These are phyloP conservation scores for Collybiopsis confluens DNA, from an alignment of 768 basidiomycete genomes.

Conservation along the genomic window DNA sequence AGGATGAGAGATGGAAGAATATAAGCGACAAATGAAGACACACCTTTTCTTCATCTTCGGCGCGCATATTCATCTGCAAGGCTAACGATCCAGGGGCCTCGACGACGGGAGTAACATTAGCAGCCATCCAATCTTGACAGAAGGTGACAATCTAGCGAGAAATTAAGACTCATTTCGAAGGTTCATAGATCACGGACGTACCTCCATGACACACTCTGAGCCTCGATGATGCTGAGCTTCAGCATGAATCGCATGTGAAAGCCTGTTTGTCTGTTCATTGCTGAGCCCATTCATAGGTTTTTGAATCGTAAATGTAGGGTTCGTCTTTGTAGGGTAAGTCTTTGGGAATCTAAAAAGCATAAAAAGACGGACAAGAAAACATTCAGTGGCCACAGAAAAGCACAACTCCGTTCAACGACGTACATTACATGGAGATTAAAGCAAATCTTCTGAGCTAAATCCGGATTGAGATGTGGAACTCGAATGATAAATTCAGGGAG, in stretches of 20 bases:
- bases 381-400: constrained; percentile 6
- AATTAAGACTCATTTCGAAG: background rate
- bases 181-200: constrained; percentile 23
- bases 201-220: constrained; percentile 77
- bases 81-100: constrained; percentile 72
- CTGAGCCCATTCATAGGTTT: constrained; percentile 59
- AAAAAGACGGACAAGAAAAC: background rate
- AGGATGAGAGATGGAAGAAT: background rate
- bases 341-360: constrained; percentile 67
- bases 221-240: constrained; percentile 67
- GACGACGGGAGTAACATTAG: constrained; percentile 49
- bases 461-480: constrained; percentile 60
- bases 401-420: too few relatives aligned
- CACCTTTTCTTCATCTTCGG: constrained; percentile 65
- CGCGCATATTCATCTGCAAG: constrained; percentile 72
- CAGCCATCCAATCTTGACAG: constrained; percentile 67
- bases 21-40: constrained; percentile 2
- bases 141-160: constrained; percentile 56
- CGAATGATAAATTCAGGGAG: constrained; percentile 75
- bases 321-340: constrained; percentile 74
- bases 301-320: constrained; percentile 63
- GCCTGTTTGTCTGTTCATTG: constrained; percentile 49
- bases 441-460: constrained; percentile 52
- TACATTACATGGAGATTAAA: constrained; percentile 67
- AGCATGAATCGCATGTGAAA: constrained; percentile 56